Evolutionary conservation across 768 basidiomycete genomes (phyloP).

Genomic region (Pholiota conissans): DNA sequence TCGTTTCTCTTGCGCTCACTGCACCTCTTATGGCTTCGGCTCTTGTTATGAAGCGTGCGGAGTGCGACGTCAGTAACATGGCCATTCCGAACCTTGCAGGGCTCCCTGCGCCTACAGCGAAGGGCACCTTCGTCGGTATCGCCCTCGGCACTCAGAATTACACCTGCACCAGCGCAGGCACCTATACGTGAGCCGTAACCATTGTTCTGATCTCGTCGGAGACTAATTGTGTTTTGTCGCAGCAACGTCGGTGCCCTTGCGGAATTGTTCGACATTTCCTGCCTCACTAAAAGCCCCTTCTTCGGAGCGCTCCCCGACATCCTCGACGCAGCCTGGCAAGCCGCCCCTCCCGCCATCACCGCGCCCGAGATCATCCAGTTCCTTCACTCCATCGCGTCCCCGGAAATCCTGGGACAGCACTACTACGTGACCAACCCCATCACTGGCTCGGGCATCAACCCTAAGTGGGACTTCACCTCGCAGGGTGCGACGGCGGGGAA

Average conservation of each 20-base stretch:
- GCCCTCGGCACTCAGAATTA: slow-evolving; percentile 56
- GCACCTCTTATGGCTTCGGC: slow-evolving; percentile 14
- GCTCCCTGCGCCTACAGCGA: slow-evolving; percentile 30
- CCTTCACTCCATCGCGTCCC: slow-evolving; percentile 11
- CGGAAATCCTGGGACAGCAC: slow-evolving; percentile 43
- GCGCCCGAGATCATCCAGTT: slow-evolving; percentile 16
- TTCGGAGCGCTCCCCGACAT: slow-evolving; percentile 28
- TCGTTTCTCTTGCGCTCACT: slow-evolving; percentile 13
- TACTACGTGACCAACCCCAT: slow-evolving; percentile 53
- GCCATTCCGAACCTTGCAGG: slow-evolving; percentile 12
- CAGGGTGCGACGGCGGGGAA: slow-evolving; percentile 33
- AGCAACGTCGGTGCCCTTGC: slow-evolving; percentile 51
- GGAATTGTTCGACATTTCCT: slow-evolving; percentile 57
- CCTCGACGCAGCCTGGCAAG: slow-evolving; percentile 19
- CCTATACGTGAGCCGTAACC: slow-evolving; percentile 40
- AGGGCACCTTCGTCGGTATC: slow-evolving; percentile 42
- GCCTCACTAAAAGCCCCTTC: slow-evolving; percentile 33
- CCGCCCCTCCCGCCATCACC: slow-evolving; percentile 19
- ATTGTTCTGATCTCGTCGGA: not conserved
- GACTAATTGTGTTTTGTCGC: not conserved
- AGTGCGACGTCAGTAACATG: slow-evolving; percentile 26
- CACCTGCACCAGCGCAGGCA: slow-evolving; percentile 44
- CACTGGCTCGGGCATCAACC: slow-evolving; percentile 36
- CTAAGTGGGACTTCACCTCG: slow-evolving; percentile 54
- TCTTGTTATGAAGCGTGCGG: slow-evolving; percentile 10